Percentiles rank a stretch among this genome's conserved stretches.
These are phyloP conservation scores for Penicillium nucicola DNA, from an alignment of 495 filamentous ascomycete species.

Conservation along the genomic window DNA sequence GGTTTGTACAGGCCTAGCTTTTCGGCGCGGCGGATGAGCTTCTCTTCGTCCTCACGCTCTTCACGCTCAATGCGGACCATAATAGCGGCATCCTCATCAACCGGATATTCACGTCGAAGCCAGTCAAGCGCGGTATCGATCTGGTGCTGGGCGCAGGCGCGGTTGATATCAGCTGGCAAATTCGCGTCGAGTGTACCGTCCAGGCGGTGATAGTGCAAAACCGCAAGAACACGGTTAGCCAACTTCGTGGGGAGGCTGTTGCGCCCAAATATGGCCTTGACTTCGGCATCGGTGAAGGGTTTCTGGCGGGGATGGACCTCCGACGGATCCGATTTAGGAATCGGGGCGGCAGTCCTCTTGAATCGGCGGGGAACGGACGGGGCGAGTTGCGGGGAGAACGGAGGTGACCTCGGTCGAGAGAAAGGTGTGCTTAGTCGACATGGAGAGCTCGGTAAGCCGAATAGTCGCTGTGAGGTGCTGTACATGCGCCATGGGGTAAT, in stretches of 20 bases:
- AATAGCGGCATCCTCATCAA: constrained; percentile 72
- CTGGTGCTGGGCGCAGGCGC: constrained; percentile 30
- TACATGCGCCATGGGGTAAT: constrained; percentile 17
- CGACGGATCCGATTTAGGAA: constrained; percentile 5
- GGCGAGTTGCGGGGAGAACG: not conserved
- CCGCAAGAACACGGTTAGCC: constrained; percentile 64
- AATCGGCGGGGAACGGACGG: constrained; percentile 11
- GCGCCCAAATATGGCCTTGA: constrained; percentile 61
- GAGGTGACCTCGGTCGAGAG: not conserved
- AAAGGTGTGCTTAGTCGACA: not conserved
- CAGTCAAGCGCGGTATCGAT: constrained; percentile 58
- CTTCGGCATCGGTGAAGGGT: constrained; percentile 49
- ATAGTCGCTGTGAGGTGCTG: constrained; percentile 15
- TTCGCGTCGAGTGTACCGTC: constrained; percentile 67
- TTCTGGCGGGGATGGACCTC: constrained; percentile 11
- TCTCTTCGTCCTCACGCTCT: constrained; percentile 38
- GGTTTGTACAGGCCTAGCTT: constrained; percentile 50
- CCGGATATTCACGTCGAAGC: constrained; percentile 62
- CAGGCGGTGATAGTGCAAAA: constrained; percentile 71
- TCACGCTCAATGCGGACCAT: constrained; percentile 61
- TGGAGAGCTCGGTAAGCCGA: constrained; percentile 5
- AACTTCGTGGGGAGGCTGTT: constrained; percentile 38
- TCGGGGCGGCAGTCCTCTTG: constrained; percentile 21
- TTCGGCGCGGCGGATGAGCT: constrained; percentile 42
- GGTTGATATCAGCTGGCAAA: constrained; percentile 41